Base-by-base conservation (phyloP, 805 yeast species). In the Candida loeiensis region DNA sequence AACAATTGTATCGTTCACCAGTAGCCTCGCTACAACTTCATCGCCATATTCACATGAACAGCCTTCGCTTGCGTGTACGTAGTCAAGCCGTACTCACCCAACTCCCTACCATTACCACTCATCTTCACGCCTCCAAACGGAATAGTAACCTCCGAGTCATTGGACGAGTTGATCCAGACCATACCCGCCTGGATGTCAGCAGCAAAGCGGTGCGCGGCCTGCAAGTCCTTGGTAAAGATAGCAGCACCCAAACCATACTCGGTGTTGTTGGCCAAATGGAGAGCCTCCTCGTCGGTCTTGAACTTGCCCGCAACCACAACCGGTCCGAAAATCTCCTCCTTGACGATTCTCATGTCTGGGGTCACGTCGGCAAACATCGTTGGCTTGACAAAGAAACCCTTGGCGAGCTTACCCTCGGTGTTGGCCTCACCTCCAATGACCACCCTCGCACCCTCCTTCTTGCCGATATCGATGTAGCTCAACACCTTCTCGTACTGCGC, bases 301-400 rank as follows among this genome's bases (percentile, higher is more conserved):
- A 87, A 87, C 60, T 76, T 77, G 42, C 82, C 77, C 25, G 83
- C 69, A 6, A 79, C 71, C 18, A 82, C 87, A 24, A 87, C 95
- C 12, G 95, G 95, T 14, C 95, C 95, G 60, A 87, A 87, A 43
- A 87, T 85, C 63, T 87, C 95, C 61, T 87, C 95, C 48, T 73
- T 72, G 42, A 81, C 83, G 37, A 87, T 76, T 44, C 74, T 68
- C 77, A 82, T 80, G 22, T 71, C 59, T 45, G 81, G 80, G 39
- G 69, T 73, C 36, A 84, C 87, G 52, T 84, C 85, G 18, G 81
- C 73, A 51, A 86, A 85, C 31, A 87, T 71, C 3, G 95, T 85
- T 43, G 95, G 95, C 51, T 77, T 73, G 49, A 86, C 69, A 59
- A 66, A 87, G 64, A 63, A 85, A 4, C 95, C 95, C 42, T 66